Evolutionary conservation across 345 rosid species (phyloP).

Genomic region (Balakata baccata): DNA sequence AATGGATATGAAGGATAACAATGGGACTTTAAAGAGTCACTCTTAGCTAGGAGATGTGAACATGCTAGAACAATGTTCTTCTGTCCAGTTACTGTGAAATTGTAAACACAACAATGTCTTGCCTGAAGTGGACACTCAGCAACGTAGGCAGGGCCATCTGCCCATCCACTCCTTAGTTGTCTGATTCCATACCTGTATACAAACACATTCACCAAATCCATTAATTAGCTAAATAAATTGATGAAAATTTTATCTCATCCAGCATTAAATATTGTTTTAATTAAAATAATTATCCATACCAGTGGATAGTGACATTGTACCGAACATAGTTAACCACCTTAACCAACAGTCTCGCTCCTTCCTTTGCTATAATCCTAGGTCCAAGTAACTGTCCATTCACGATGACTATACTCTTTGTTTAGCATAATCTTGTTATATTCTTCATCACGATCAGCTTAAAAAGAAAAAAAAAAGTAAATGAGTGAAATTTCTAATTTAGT

Average conservation of each 20-base stretch:
- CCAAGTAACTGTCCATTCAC: slow-evolving; percentile 72
- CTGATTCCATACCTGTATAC: slow-evolving; percentile 44
- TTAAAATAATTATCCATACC: slow-evolving; percentile 33
- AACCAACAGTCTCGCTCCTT: slow-evolving; percentile 63
- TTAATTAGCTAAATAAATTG: no score
- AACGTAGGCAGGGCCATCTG: slow-evolving; percentile 53
- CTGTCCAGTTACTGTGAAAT: slow-evolving; percentile 51
- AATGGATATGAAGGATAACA: slow-evolving; percentile 50
- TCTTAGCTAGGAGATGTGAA: slow-evolving; percentile 52
- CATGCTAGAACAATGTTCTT: slow-evolving; percentile 59
- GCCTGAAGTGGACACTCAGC: slow-evolving; percentile 55
- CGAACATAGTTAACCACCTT: slow-evolving; percentile 66
- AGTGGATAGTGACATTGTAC: slow-evolving; percentile 63
- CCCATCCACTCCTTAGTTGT: slow-evolving; percentile 54
- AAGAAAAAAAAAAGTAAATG: not conserved
- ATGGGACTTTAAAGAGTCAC: slow-evolving; percentile 46
- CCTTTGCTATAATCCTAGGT: slow-evolving; percentile 61
- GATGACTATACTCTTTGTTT: slow-evolving; percentile 63
- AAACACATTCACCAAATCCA: not conserved
- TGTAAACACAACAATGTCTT: slow-evolving; percentile 41
- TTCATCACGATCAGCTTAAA: slow-evolving; percentile 56
- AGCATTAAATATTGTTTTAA: not conserved
- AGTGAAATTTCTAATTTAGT: no score
- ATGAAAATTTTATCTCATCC: not conserved
- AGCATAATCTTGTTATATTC: slow-evolving; percentile 62